Evolutionary conservation across 148 eudicot genomes (phyloP), one percentile per base, ranked within the genome.

Genomic region (Rhododendron ovatum): DNA sequence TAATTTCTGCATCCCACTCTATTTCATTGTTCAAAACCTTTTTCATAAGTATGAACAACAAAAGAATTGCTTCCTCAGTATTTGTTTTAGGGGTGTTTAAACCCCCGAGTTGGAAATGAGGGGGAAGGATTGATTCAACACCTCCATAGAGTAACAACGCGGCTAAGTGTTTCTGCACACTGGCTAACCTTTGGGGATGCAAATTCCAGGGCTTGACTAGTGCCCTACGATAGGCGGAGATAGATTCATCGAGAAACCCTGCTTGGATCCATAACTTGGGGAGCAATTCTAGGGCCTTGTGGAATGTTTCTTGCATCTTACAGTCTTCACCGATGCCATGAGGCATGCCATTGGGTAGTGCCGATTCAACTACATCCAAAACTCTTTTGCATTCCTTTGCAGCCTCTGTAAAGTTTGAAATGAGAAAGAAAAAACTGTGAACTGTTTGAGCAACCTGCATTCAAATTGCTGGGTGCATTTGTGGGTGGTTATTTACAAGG

Each of bases 231-330:
- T 95, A 97, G 50, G 96, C 91, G 35, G 86, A 77, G 24, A 97
- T 89, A 41, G 99, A 98, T 88, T 97, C 96, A 86, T 93, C 91
- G 53, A 95, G 84, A 83, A 80, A 88, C 47, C 99, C 98, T 59
- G 94, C 92, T 71, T 91, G 90, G 83, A 93, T 89, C 92, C 98
- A 97, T 48, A 97, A 86, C 86, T 93, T 90, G n/a, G 99, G 99
- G 86, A 97, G 98, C 87, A 93, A 88, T 86, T 95, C 98, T 10
- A 97, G 91, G 57, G 99, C 94, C 88, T 90, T 92, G 91, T 97
- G 99, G 89, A 95, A 93, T 91, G 91, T 94, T 81, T 95, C 99
- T 86, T 92, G 95, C 89, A 95, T 89, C 86, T 94, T 95, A 61
- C 84, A 82, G 61, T 94, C 95, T 84, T 90, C 91, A 30, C 61